Conservation (phyloP, 495 filamentous ascomycete genomes). For the Beverwykella pulmonaria region DNA sequence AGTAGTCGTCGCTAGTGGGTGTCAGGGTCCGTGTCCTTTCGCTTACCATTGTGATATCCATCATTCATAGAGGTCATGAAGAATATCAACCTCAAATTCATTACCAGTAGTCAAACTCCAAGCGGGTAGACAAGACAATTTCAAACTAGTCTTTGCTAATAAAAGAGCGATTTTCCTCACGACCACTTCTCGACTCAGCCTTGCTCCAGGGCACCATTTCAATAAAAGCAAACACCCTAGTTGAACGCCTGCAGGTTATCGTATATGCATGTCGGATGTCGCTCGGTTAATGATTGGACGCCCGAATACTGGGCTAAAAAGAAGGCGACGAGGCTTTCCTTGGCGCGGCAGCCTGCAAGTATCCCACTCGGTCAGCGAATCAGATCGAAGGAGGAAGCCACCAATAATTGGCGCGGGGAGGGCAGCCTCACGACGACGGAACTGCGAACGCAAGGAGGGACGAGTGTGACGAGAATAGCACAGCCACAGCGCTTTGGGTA, state of each 20-base stretch:
- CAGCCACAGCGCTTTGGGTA: not conserved
- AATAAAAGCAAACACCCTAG: not conserved
- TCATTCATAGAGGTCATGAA: not conserved
- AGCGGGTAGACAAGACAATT: not conserved
- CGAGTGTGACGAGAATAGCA: not conserved
- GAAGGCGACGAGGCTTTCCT: not conserved
- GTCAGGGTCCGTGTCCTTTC: no score
- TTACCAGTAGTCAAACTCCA: no score
- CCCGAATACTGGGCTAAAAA: not conserved
- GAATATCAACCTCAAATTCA: no score
- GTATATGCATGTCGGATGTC: not conserved
- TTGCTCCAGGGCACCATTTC: not conserved
- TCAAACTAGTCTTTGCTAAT: no score
- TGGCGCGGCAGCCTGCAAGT: not conserved
- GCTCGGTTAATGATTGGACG: not conserved
- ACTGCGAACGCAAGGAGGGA: no score
- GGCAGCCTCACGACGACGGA: not conserved
- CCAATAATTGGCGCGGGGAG: not conserved
- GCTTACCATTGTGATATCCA: no score
- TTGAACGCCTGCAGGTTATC: not conserved
- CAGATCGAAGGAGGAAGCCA: not conserved
- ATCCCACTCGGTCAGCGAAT: not conserved
- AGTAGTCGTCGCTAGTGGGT: no score
- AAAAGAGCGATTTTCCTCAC: not conserved
- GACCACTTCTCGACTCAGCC: not conserved